phyloP scores from a whole-genome alignment of 1,284 basidiomycete genomes.

The Trichosporon coremiiforme region DNA sequence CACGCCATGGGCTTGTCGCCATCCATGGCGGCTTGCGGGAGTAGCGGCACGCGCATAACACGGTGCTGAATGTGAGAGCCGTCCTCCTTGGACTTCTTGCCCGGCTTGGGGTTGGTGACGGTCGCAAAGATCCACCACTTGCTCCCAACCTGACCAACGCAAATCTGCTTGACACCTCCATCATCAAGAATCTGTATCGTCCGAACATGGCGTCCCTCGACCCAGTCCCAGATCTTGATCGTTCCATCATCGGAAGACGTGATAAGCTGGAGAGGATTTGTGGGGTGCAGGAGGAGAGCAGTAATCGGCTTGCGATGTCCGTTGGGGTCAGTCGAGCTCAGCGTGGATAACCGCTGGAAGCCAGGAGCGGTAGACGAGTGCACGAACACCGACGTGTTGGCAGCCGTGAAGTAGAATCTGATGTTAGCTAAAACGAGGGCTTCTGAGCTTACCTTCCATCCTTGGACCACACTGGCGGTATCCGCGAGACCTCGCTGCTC shows the following conservation, averaged over 20 bases:
- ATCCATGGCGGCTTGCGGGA: slow-evolving; percentile 16
- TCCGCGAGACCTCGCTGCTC: slow-evolving; percentile 67
- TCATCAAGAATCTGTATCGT: slow-evolving; percentile 69
- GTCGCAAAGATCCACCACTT: slow-evolving; percentile 49
- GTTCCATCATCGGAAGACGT: slow-evolving; percentile 81
- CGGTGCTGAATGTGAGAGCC: slow-evolving; percentile 33
- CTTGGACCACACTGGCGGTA: slow-evolving; percentile 75
- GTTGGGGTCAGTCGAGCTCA: slow-evolving; percentile 59
- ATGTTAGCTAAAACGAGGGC: slow-evolving; percentile 20
- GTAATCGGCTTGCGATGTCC: slow-evolving; percentile 68
- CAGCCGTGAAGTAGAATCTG: slow-evolving; percentile 85
- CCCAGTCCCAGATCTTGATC: slow-evolving; percentile 89
- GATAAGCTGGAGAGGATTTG: slow-evolving; percentile 85
- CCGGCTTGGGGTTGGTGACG: slow-evolving; percentile 33
- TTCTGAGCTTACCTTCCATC: slow-evolving; percentile 72
- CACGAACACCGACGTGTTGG: slow-evolving; percentile 75
- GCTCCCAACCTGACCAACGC: slow-evolving; percentile 41
- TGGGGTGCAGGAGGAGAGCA: slow-evolving; percentile 74
- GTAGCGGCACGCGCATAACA: slow-evolving; percentile 35
- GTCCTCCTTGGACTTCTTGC: slow-evolving; percentile 30
- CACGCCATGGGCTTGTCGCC: slow-evolving; percentile 27
- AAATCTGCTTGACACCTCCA: slow-evolving; percentile 61
- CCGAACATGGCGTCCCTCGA: slow-evolving; percentile 78
- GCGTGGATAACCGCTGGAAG: slow-evolving; percentile 75
- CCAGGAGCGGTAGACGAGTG: slow-evolving; percentile 69